Percentiles rank a stretch among this genome's conserved stretches.
phyloP scores from a whole-genome alignment of 2,329 filamentous ascomycete species.

The Neurospora sp. region DNA sequence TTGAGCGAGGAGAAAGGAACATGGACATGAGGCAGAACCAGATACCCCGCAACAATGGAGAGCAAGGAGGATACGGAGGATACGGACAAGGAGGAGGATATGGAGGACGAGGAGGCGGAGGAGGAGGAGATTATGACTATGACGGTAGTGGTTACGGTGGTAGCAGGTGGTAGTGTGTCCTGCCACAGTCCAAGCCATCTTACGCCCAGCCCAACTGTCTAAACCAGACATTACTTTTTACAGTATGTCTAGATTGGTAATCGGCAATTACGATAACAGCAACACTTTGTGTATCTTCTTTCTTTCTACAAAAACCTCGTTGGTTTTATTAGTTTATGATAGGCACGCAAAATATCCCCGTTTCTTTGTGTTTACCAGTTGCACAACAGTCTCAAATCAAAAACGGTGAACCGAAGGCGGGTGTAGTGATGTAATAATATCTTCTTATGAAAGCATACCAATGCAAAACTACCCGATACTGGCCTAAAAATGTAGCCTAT shows the following conservation, averaged over 20 bases:
- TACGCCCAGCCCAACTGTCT: neutral
- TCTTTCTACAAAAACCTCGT: neutral
- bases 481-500: neutral
- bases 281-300: neutral
- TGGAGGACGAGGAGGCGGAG: neutral
- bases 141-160: neutral
- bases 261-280: neutral
- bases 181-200: neutral
- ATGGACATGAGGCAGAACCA: neutral
- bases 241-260: neutral
- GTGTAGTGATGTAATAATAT: neutral
- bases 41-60: neutral
- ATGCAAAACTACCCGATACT: neutral
- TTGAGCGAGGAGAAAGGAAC: constrained; percentile 13
- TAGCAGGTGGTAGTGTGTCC: neutral
- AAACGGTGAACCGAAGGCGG: too few relatives aligned
- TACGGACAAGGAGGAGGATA: neutral
- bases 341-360: neutral
- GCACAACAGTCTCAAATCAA: too few relatives aligned
- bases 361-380: neutral
- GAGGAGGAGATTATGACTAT: neutral
- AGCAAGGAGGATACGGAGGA: neutral
- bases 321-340: neutral
- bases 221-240: neutral
- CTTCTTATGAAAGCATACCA: neutral